Conservation (phyloP, 139 green algal species). For the Asterochloris erici region DNA sequence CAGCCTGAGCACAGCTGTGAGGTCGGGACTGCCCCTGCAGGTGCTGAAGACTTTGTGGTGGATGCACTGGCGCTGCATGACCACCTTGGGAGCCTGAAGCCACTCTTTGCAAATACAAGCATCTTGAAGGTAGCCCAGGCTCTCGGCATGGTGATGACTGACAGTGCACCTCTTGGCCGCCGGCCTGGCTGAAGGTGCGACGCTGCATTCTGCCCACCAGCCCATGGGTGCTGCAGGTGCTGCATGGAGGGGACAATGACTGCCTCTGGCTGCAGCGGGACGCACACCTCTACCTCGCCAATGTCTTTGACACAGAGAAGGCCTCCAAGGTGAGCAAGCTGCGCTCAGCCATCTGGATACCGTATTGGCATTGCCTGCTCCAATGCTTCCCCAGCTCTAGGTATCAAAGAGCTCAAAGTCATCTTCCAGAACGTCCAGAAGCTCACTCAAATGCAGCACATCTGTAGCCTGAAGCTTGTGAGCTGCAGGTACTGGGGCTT, state of each 20-base stretch:
- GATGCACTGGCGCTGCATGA: slow-evolving; percentile 66
- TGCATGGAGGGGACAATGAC: slow-evolving; percentile 79
- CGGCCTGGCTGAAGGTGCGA: background rate
- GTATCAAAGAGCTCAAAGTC: background rate
- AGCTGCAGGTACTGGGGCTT: slow-evolving; percentile 47
- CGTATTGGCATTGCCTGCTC: too few species aligned
- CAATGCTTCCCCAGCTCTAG: background rate
- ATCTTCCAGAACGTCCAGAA: background rate
- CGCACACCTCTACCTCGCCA: slow-evolving; percentile 67
- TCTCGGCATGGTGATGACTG: background rate
- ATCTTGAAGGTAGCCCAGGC: slow-evolving; percentile 48
- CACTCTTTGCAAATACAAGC: slow-evolving; percentile 48
- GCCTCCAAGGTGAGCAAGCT: slow-evolving; percentile 43
- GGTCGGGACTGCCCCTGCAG: slow-evolving; percentile 10
- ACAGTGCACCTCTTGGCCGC: too few species aligned
- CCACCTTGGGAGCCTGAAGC: slow-evolving; percentile 44
- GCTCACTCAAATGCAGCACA: background rate
- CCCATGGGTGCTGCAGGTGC: slow-evolving; percentile 38
- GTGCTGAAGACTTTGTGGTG: slow-evolving; percentile 56
- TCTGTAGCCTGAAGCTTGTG: background rate
- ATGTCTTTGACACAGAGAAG: slow-evolving; percentile 83
- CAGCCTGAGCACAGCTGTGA: too few species aligned
- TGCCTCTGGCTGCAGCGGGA: slow-evolving; percentile 81
- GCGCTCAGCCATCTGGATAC: too few species aligned
- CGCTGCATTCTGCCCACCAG: background rate